Evolutionary conservation across 352 stramenopile genomes (phyloP).

Genomic region (Phytopythium mirpurense): DNA sequence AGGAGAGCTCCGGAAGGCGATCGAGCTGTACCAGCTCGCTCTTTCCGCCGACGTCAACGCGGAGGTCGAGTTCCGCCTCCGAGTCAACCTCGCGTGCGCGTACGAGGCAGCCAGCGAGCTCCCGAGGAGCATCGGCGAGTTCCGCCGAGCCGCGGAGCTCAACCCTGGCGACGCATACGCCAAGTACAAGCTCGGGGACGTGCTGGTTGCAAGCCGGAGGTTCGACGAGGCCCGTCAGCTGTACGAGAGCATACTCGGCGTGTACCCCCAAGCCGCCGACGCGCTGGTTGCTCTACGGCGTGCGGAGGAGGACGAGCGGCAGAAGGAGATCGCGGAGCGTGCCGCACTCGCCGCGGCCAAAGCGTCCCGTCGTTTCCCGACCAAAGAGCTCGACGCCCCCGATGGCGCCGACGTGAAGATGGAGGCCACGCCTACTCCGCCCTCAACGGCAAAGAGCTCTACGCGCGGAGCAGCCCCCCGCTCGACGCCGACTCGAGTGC

Average conservation of each 20-base stretch:
- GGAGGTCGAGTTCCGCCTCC: constrained; percentile 55
- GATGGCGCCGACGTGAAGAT: not conserved
- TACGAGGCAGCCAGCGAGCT: constrained; percentile 42
- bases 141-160: constrained; percentile 36
- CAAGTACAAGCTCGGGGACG: constrained; percentile 53
- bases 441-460: not conserved
- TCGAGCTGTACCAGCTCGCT: constrained; percentile 65
- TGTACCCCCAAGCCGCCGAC: constrained; percentile 49
- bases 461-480: not conserved
- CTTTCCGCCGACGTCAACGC: constrained; percentile 48
- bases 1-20: constrained; percentile 52
- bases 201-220: constrained; percentile 24
- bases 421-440: constrained; percentile 1
- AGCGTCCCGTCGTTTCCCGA: constrained; percentile 13
- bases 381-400: constrained; percentile 11
- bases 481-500: not conserved
- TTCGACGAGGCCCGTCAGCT: constrained; percentile 37
- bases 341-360: constrained; percentile 27
- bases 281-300: constrained; percentile 32
- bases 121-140: constrained; percentile 27
- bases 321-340: constrained; percentile 24
- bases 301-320: constrained; percentile 12
- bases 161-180: constrained; percentile 45
- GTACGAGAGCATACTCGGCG: constrained; percentile 33
- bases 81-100: constrained; percentile 64